Evolutionary conservation across 768 basidiomycete genomes (phyloP), one percentile per base, ranked within the genome.

Genomic region (Clitopilus hobsonii): DNA sequence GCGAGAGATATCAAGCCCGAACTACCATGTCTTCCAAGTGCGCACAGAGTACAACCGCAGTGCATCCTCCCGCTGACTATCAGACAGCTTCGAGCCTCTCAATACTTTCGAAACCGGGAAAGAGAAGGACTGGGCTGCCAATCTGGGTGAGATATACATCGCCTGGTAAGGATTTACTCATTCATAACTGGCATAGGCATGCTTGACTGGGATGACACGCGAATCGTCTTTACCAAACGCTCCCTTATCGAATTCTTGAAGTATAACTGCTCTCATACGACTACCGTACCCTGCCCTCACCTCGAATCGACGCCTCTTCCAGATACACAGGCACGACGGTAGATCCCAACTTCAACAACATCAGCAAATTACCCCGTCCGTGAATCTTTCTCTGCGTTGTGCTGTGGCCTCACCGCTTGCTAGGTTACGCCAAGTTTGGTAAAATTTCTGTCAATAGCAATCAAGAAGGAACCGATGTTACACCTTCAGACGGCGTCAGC

Each of bases 191-290:
- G 24, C 18, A n/a, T 51, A 89, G 89, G 88, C 57, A 80, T 88
- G 83, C 73, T 91, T 59, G 89, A 91, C 69, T 91, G 89, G 89
- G 89, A 91, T 63, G 66, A 70, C 11, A 89, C 86, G 49, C 81
- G 70, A 56, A 88, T 91, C 58, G 82, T 91, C 25, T 91, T 91
- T 65, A 91, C 88, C 13, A 91, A 91, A 63, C 81, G 89, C 36
- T 73, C 82, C 38, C 71, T 91, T 58, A 74, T 90, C 52, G 89
- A 91, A 61, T 91, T 91, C 65, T 72, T 91, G 59, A 88, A 85
- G 88, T 89, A 67, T 61, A 78, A 24, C 20, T 25, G 41, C 51
- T 20, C 32, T 32, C 23, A 25, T 45, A n/a, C 22, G 27, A 38
- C 48, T 52, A 54, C 47, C 30, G 6, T 23, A 32, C 52, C 48